phyloP scores from a whole-genome alignment of 2,329 filamentous ascomycete genomes.

The Aureobasidium namibiae region DNA sequence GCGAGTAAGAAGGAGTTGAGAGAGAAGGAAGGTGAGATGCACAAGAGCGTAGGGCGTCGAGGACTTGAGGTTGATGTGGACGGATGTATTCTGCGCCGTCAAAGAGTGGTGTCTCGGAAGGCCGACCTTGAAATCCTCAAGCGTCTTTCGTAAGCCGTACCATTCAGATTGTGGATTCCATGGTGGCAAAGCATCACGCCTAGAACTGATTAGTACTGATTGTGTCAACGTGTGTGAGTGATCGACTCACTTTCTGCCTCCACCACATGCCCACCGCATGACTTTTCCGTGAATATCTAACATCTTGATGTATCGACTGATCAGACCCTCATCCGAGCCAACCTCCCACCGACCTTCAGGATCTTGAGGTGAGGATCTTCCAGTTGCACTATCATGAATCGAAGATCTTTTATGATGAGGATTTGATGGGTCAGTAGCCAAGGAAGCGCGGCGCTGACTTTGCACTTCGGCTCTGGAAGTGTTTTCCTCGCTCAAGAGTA shows the following conservation, averaged over 20 bases:
- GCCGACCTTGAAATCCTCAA: constrained; percentile 45
- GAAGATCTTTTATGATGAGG: constrained; percentile 7
- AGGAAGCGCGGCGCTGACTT: constrained; percentile 40
- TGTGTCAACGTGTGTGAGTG: no score
- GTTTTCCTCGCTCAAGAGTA: constrained; percentile 36
- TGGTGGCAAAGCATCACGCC: constrained; percentile 47
- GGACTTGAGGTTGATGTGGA: constrained; percentile 55
- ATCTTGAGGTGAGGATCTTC: constrained; percentile 13
- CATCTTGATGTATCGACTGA: constrained; percentile 45
- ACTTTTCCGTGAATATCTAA: constrained; percentile 48
- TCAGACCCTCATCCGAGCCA: constrained; percentile 39
- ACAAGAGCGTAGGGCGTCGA: constrained; percentile 58
- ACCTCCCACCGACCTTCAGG: constrained; percentile 45
- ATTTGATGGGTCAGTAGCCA: constrained; percentile 21
- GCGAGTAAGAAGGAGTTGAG: constrained; percentile 59
- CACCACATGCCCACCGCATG: constrained; percentile 51
- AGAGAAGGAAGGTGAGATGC: constrained; percentile 58
- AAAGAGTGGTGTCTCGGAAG: constrained; percentile 52
- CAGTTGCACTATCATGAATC: constrained; percentile 8
- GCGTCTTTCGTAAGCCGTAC: constrained; percentile 41
- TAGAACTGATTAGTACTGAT: constrained; percentile 34
- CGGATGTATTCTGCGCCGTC: constrained; percentile 54
- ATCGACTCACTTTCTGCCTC: constrained; percentile 41
- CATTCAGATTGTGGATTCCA: constrained; percentile 53
- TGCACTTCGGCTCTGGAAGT: constrained; percentile 30